phyloP scores from a whole-genome alignment of 202 grass and related monocot genomes.

The Setaria viridis region DNA sequence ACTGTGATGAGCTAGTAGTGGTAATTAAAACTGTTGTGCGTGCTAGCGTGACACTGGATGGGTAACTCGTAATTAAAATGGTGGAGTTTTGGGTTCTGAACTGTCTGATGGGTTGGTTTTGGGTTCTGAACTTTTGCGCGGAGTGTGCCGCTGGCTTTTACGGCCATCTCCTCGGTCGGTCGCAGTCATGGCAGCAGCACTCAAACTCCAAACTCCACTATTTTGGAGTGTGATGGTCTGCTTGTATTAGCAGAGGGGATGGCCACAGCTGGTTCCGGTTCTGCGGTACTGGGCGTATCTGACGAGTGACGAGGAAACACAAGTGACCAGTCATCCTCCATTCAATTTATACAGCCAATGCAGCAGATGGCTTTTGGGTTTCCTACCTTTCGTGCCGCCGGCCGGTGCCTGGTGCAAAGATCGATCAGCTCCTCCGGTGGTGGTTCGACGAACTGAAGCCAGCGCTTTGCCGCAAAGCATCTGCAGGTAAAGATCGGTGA shows the following conservation, averaged over 20 bases:
- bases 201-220: too few species aligned
- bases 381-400: slow-evolving; percentile 50
- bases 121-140: neutral
- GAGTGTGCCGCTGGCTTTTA: neutral
- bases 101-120: neutral
- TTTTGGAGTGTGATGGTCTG: too few species aligned
- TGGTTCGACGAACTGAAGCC: slow-evolving; percentile 63
- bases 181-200: too few species aligned
- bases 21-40: slow-evolving; percentile 22
- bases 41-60: slow-evolving; percentile 7
- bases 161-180: neutral
- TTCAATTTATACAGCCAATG: too few species aligned
- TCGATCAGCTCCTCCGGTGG: slow-evolving; percentile 38
- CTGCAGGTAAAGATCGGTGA: too few species aligned
- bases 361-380: slow-evolving; percentile 13
- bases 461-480: slow-evolving; percentile 37
- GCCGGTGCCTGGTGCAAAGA: too few species aligned
- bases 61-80: slow-evolving; percentile 24
- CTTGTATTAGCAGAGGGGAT: too few species aligned
- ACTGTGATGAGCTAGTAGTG: slow-evolving; percentile 15
- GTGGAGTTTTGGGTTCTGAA: neutral
- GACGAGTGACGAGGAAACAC: too few species aligned
- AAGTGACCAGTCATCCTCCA: too few species aligned
- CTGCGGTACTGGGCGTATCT: too few species aligned
- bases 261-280: too few species aligned